A percentile compares a stretch with the other conserved stretches of the same genome.
Conservation (phyloP, 176 grass and related monocot species). For the Elymus sibiricus region DNA sequence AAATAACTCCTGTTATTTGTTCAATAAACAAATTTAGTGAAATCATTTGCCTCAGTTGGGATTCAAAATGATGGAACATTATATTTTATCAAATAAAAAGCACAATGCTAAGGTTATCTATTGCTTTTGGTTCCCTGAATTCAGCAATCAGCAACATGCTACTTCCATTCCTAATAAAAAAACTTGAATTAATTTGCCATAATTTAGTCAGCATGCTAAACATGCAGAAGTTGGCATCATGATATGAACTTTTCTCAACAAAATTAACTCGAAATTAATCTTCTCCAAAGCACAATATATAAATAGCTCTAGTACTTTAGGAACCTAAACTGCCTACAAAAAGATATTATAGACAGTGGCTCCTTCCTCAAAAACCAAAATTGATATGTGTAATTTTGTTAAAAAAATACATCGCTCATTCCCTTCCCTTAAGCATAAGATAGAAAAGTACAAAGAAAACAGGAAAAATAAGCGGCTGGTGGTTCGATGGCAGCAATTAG, state of each 20-base stretch:
- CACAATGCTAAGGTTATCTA: neutral
- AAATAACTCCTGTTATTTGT: neutral
- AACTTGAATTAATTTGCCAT: neutral
- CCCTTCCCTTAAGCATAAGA: neutral
- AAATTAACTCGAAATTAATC: neutral
- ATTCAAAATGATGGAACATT: neutral
- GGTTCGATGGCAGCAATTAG: neutral
- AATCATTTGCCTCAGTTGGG: neutral
- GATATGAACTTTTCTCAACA: neutral
- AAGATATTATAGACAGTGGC: neutral
- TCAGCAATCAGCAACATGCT: neutral
- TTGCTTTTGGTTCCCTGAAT: neutral
- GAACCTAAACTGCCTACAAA: neutral
- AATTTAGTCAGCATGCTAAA: neutral
- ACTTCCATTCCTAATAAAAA: neutral
- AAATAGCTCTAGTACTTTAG: slow-evolving; percentile 6
- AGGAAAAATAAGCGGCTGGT: neutral
- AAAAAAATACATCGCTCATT: neutral
- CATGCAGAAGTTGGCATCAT: neutral
- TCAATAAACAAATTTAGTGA: neutral
- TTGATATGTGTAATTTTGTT: neutral
- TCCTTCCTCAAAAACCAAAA: neutral
- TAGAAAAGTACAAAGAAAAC: neutral
- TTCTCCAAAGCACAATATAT: neutral
- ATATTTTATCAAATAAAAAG: neutral